Evolutionary conservation across 2,329 filamentous ascomycete genomes (phyloP).

Genomic region (Coniochaeta prunicola): DNA sequence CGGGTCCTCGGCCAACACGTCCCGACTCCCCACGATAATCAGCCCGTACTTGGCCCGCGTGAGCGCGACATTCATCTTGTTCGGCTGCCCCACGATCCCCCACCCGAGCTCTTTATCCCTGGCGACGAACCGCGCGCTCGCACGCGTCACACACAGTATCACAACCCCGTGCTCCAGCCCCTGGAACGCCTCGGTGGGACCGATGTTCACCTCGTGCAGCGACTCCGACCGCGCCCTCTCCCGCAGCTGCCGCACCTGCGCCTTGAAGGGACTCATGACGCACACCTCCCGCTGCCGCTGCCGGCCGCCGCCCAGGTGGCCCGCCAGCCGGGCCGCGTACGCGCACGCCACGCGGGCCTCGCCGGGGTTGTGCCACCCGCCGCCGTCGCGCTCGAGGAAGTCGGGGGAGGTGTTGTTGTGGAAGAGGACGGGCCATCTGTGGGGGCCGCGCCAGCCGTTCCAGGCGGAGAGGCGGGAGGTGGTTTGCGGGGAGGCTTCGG

Average conservation of each 20-base stretch:
- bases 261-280: conserved; percentile 16
- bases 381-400: conserved; percentile 11
- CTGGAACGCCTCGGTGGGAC: conserved; percentile 16
- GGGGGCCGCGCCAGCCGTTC: conserved; percentile 10
- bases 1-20: conserved; percentile 9
- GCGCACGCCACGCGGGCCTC: conserved; percentile 10
- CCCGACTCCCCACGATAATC: conserved; percentile 12
- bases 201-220: conserved; percentile 14
- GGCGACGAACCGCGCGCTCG: conserved; percentile 10
- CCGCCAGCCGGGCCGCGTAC: conserved; percentile 9
- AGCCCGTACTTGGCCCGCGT: conserved; percentile 15
- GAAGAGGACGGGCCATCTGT: conserved; percentile 12
- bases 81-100: conserved; percentile 12
- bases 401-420: conserved; percentile 13
- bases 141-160: conserved; percentile 15
- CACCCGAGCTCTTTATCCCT: conserved; percentile 11
- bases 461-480: conserved; percentile 7
- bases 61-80: conserved; percentile 16
- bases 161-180: conserved; percentile 15
- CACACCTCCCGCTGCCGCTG: conserved; percentile 11
- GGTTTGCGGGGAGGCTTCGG: conserved; percentile 1
- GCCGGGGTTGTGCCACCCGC: conserved; percentile 14
- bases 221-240: conserved; percentile 2
- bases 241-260: conserved; percentile 12
- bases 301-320: conserved; percentile 3